Conservation (phyloP, 495 filamentous ascomycete genomes). For the Durotheca rogersii region DNA sequence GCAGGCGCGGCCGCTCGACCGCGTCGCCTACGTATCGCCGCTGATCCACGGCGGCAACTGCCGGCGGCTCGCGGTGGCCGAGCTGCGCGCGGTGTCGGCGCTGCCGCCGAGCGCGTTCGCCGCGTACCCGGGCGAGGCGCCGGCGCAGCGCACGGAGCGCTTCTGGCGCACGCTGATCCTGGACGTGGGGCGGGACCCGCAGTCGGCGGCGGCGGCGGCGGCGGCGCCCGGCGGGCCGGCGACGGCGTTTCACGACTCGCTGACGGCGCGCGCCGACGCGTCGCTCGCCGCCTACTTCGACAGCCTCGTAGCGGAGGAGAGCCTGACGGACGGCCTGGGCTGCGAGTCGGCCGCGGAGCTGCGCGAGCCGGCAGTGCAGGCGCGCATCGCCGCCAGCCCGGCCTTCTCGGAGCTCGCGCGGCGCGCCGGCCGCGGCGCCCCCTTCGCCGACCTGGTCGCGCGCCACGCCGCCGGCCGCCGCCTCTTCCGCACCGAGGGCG, state of each 20-base stretch:
- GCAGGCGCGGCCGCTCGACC: conserved; percentile 25
- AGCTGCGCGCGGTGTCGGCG: conserved; percentile 4
- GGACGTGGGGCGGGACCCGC: too few relatives aligned
- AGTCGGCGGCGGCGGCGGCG: background rate
- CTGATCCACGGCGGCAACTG: conserved; percentile 24
- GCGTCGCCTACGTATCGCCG: conserved; percentile 24
- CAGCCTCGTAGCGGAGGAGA: conserved; percentile 25
- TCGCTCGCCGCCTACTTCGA: conserved; percentile 8
- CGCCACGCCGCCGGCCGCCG: conserved; percentile 14
- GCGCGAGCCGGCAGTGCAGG: conserved; percentile 15
- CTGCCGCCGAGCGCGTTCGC: background rate
- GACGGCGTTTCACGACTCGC: background rate
- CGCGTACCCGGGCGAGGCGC: background rate
- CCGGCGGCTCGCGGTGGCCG: conserved; percentile 15
- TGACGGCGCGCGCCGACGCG: background rate
- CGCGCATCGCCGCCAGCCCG: conserved; percentile 11
- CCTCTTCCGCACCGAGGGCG: conserved; percentile 22
- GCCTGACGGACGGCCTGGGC: conserved; percentile 15
- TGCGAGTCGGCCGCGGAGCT: conserved; percentile 17
- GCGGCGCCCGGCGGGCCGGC: background rate
- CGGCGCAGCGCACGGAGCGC: conserved; percentile 2
- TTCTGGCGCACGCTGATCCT: conserved; percentile 32
- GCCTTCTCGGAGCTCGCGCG: conserved; percentile 17
- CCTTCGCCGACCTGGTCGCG: conserved; percentile 5
- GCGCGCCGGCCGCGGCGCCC: conserved; percentile 10